phyloP scores from a whole-genome alignment of 768 basidiomycete species.

The Mycena chlorophos region DNA sequence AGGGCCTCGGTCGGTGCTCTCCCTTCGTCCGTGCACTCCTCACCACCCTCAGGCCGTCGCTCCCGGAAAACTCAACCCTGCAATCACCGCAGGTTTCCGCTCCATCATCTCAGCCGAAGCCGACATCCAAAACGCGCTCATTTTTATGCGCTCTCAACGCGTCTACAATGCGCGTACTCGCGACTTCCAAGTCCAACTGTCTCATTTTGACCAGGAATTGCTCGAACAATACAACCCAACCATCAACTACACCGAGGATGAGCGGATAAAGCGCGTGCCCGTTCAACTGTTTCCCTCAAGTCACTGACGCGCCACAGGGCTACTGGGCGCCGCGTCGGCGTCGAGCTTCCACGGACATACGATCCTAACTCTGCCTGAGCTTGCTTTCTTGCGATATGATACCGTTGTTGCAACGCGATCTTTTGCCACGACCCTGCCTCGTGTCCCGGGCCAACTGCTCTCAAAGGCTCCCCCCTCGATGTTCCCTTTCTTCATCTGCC shows the following conservation, averaged over 20 bases:
- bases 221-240: constrained; percentile 88
- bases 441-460: not conserved
- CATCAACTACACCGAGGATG: constrained; percentile 74
- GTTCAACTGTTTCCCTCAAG: not conserved
- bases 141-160: constrained; percentile 73
- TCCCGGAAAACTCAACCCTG: constrained; percentile 40
- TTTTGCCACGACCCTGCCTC: constrained; percentile 1
- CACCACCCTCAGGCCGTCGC: constrained; percentile 28
- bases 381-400: constrained; percentile 1
- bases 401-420: not conserved
- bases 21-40: not conserved
- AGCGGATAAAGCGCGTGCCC: constrained; percentile 55
- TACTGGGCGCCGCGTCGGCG: constrained; percentile 83
- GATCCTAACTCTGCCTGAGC: constrained; percentile 22
- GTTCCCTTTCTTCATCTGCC: constrained; percentile 1
- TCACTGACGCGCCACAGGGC: constrained; percentile 36
- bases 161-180: constrained; percentile 64
- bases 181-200: not conserved
- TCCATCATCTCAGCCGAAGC: constrained; percentile 46
- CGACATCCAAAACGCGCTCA: constrained; percentile 58
- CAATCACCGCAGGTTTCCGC: constrained; percentile 54
- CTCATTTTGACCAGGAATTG: constrained; percentile 50
- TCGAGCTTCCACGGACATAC: constrained; percentile 70
- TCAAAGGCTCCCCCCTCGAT: not conserved
- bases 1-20: constrained; percentile 46